phyloP scores from a whole-genome alignment of 2,329 filamentous ascomycete genomes.

The Verticillium nonalfalfae region DNA sequence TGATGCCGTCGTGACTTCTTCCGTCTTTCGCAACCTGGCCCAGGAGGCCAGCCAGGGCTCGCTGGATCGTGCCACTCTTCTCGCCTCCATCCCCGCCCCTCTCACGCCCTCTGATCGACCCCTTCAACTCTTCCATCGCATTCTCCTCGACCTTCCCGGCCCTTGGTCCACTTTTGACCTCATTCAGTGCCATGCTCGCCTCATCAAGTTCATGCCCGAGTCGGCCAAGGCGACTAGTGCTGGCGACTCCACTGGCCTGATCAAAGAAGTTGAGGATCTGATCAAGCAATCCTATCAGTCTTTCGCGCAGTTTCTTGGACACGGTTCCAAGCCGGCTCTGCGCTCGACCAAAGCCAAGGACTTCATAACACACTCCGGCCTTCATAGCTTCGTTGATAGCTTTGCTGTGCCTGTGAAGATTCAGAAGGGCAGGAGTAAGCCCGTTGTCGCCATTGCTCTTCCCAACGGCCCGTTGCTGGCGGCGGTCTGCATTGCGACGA shows the following conservation, averaged over 20 bases:
- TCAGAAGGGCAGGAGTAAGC: constrained; percentile 20
- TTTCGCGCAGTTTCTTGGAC: constrained; percentile 28
- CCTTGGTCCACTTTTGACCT: constrained; percentile 20
- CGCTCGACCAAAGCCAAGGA: constrained; percentile 14
- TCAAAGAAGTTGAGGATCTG: constrained; percentile 13
- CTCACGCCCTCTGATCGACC: constrained; percentile 14
- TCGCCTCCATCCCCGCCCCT: constrained; percentile 15
- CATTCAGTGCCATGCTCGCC: constrained; percentile 24
- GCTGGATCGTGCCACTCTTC: constrained; percentile 6
- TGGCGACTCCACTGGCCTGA: constrained; percentile 7
- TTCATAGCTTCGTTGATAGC: constrained; percentile 22
- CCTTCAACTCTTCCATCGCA: constrained; percentile 16
- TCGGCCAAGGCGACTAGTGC: constrained; percentile 20
- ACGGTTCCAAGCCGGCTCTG: constrained; percentile 19
- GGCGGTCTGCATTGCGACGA: constrained; percentile 39
- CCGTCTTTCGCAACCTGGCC: background rate
- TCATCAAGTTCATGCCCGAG: constrained; percentile 30
- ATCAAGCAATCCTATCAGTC: constrained; percentile 26
- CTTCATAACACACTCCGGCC: constrained; percentile 23
- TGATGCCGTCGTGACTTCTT: background rate
- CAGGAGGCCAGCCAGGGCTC: background rate
- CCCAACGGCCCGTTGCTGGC: constrained; percentile 49
- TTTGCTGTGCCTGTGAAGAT: constrained; percentile 22
- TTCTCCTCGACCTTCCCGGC: constrained; percentile 17
- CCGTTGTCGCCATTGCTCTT: constrained; percentile 41